Conservation (phyloP, 306 rosid genomes). For the Cicer bijugum region DNA sequence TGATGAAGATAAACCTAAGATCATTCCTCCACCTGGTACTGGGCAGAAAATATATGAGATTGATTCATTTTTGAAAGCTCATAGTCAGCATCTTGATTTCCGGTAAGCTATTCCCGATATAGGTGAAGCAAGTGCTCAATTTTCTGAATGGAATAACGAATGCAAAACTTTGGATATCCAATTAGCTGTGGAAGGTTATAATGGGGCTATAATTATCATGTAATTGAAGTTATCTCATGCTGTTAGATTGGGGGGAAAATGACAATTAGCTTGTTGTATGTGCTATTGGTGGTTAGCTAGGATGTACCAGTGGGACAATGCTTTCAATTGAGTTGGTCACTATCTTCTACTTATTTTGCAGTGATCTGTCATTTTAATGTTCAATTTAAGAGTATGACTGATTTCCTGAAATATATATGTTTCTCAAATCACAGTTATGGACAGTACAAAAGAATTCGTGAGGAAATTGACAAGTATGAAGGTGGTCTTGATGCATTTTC, state of each 20-base stretch:
- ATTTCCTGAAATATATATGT: constrained; percentile 37
- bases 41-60: constrained; percentile 85
- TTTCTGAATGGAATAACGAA: constrained; percentile 36
- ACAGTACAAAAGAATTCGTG: constrained; percentile 74
- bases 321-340: constrained; percentile 6
- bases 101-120: constrained; percentile 65
- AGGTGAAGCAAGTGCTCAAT: constrained; percentile 28
- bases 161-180: constrained; percentile 17
- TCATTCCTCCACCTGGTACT: constrained; percentile 74
- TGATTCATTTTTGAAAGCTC: constrained; percentile 64
- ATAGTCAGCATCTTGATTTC: constrained; percentile 77
- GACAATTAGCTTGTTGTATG: constrained; percentile 22
- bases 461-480: constrained; percentile 81
- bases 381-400: constrained; percentile 12
- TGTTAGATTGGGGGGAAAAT: background rate
- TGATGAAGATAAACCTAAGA: constrained; percentile 49
- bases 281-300: constrained; percentile 13
- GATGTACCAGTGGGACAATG: constrained; percentile 2
- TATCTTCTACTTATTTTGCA: constrained; percentile 13
- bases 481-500: constrained; percentile 96
- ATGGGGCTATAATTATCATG: constrained; percentile 8
- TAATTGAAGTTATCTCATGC: constrained; percentile 26
- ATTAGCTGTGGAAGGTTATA: constrained; percentile 25
- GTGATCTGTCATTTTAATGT: constrained; percentile 6
- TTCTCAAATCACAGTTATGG: constrained; percentile 60